Evolutionary conservation across 2,329 filamentous ascomycete species (phyloP).

Genomic region (Celoporthe dispersa): DNA sequence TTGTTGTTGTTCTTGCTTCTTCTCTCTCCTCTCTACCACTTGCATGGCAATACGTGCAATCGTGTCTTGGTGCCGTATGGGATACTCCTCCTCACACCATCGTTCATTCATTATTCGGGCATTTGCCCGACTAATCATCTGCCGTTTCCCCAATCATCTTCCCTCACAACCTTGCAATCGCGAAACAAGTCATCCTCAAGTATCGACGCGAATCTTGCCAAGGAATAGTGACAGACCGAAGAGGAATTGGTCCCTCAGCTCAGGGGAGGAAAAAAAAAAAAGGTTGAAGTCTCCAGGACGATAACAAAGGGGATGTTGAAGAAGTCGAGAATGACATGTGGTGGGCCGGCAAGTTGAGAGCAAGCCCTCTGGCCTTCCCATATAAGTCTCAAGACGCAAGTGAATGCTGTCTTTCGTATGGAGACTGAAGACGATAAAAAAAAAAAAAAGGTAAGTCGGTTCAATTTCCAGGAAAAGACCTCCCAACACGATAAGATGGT

Average conservation of each 20-base stretch:
- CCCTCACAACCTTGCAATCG: neutral
- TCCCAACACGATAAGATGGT: constrained; percentile 14
- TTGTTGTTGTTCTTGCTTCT: neutral
- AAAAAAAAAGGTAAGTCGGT: constrained; percentile 18
- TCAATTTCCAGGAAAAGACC: constrained; percentile 2
- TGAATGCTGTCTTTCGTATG: neutral
- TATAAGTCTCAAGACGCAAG: constrained; percentile 5
- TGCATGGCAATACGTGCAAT: constrained; percentile 22
- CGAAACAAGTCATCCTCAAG: neutral
- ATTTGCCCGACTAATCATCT: neutral
- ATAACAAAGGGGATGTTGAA: constrained; percentile 12
- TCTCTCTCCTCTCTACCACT: constrained; percentile 13
- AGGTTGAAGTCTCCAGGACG: constrained; percentile 25
- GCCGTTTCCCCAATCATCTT: neutral
- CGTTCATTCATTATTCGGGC: neutral
- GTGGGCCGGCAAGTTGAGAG: neutral
- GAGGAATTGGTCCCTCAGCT: neutral
- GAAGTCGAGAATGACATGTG: constrained; percentile 10
- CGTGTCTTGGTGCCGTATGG: constrained; percentile 9
- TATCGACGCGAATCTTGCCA: constrained; percentile 6
- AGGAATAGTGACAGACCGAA: constrained; percentile 18
- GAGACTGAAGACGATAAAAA: neutral
- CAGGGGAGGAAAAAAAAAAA: neutral
- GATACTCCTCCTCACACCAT: constrained; percentile 8
- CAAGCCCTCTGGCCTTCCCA: constrained; percentile 9